Evolutionary conservation across 805 yeast species (phyloP), one percentile per base, ranked within the genome.

Genomic region (Metschnikowia rubicola): DNA sequence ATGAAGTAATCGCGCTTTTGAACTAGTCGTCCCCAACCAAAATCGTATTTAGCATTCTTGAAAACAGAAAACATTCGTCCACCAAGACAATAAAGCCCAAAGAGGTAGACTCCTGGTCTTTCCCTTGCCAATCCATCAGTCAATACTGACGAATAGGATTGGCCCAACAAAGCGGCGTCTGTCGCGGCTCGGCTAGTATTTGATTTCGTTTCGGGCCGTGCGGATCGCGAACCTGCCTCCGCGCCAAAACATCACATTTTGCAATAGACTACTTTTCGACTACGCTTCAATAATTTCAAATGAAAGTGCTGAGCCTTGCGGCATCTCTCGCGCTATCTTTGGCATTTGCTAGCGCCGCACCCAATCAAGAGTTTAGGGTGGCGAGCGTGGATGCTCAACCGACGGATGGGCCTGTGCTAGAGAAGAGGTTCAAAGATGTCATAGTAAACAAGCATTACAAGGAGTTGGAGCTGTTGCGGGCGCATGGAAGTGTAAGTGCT

Each of bases 371-470:
- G 37, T 10, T 33, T 34, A 28, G 37, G 11, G 50, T 45, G 31
- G 50, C 55, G 3, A 37, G 48, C 7, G 58, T 48, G 15, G 53
- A 52, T 21, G 50, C 58, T 32, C 47, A 39, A 21, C 34, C 37
- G 47, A 54, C 58, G 10, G 48, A 40, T 12, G 35, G 37, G 9
- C 53, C 56, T 8, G 41, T 11, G 13, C 53, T 62, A n/a, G 59
- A 61, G 35, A 67, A 67, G 49, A 56, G 73, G 46, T 52, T 43
- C 37, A 65, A 60, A 45, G 66, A 63, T 8, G 65, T 59, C 33
- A 61, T 68, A 29, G 46, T 65, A 21, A 66, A 65, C 43, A 61
- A 63, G 29, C 62, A 62, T 11, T 68, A 66, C 53, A 52, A 61
- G 45, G 57, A 63, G 36, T 41, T 58, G 28, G 60, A 60, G 50